These are phyloP conservation scores for Antitrichia curtipendula DNA, from an alignment of 225 moss, liverwort and hornwort genomes.

Conservation along the genomic window DNA sequence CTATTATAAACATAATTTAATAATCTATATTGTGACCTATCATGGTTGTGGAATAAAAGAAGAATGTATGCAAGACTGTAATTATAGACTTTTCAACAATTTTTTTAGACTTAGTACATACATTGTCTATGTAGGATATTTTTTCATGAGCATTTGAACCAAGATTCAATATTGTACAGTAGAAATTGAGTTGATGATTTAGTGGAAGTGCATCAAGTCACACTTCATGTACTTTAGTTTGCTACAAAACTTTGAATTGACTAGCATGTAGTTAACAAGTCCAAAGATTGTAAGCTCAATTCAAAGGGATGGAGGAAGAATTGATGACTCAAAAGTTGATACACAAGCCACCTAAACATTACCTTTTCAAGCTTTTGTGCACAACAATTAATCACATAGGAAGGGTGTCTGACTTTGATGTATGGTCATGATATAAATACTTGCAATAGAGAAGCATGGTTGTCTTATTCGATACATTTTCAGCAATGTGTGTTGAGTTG, in stretches of 20 bases:
- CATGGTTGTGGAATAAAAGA: background rate
- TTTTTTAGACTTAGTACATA: no score
- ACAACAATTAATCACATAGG: rapidly evolving
- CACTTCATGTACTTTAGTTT: background rate
- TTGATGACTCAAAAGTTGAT: rapidly evolving
- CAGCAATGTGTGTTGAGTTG: background rate
- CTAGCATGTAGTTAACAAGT: rapidly evolving
- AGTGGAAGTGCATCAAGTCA: no score
- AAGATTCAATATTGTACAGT: no score
- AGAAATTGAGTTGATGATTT: background rate
- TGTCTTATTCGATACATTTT: background rate
- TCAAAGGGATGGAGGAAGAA: rapidly evolving
- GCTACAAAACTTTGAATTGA: background rate
- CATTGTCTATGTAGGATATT: no score
- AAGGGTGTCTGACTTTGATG: rapidly evolving
- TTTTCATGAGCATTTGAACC: no score
- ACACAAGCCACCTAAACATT: background rate
- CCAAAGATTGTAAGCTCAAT: background rate
- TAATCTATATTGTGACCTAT: background rate
- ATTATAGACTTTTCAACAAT: no score
- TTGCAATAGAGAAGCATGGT: rapidly evolving
- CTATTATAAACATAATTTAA: background rate
- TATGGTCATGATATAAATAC: background rate
- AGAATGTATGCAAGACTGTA: no score
- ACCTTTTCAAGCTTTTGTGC: background rate